phyloP scores from a whole-genome alignment of 805 yeast species.

The Suhomyces kilbournensis region DNA sequence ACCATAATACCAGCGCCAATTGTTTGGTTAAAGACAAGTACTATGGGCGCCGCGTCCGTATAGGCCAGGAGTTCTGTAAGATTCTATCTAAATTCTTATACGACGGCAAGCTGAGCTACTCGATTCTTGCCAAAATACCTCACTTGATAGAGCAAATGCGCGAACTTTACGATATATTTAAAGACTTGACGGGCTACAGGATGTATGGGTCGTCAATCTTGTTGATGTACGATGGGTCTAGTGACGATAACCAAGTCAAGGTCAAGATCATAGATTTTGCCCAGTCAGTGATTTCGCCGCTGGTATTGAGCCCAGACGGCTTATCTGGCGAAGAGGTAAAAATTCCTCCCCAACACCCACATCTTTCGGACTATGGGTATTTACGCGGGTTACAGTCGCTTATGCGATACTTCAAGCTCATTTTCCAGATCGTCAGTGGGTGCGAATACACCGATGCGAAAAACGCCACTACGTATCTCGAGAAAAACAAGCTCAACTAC shows the following conservation, averaged over 20 bases:
- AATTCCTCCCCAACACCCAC: slow-evolving; percentile 70
- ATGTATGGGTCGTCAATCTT: slow-evolving; percentile 88
- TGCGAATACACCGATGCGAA: slow-evolving; percentile 25
- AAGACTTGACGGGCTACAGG: slow-evolving; percentile 67
- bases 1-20: slow-evolving; percentile 8
- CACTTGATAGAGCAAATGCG: slow-evolving; percentile 56
- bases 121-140: slow-evolving; percentile 68
- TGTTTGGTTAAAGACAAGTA: slow-evolving; percentile 76
- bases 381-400: slow-evolving; percentile 77
- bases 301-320: slow-evolving; percentile 30
- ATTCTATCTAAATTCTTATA: slow-evolving; percentile 74
- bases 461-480: slow-evolving; percentile 14
- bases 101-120: slow-evolving; percentile 59
- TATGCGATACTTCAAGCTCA: slow-evolving; percentile 57
- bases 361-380: slow-evolving; percentile 76
- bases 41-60: slow-evolving; percentile 75
- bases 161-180: slow-evolving; percentile 55
- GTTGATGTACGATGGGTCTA: slow-evolving; percentile 80
- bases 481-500: slow-evolving; percentile 12
- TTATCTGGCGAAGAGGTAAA: slow-evolving; percentile 21
- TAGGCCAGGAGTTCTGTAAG: slow-evolving; percentile 74
- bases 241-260: slow-evolving; percentile 18
- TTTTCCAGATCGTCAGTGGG: slow-evolving; percentile 57
- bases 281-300: slow-evolving; percentile 75
- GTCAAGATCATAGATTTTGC: slow-evolving; percentile 95